Evolutionary conservation across 2,329 filamentous ascomycete species (phyloP).

Genomic region (Fusarium musae): DNA sequence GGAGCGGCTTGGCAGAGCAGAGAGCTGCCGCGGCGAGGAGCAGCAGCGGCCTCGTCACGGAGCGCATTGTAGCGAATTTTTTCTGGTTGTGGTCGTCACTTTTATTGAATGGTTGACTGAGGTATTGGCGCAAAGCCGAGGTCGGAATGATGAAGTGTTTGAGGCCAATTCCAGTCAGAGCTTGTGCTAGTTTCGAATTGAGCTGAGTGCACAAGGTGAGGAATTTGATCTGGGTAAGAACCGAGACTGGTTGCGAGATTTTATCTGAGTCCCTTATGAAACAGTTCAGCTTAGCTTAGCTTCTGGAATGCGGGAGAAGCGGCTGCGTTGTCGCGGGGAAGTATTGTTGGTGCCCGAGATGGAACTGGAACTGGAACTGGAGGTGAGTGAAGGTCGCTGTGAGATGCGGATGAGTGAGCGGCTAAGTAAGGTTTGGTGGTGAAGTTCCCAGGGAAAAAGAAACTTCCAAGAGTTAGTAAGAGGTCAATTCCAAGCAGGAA

Average conservation of each 20-base stretch:
- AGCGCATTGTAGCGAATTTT: constrained; percentile 37
- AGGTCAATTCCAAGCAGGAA: constrained; percentile 13
- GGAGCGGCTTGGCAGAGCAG: constrained; percentile 59
- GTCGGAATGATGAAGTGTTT: constrained; percentile 13
- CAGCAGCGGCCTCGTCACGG: constrained; percentile 48
- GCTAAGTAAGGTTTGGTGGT: constrained; percentile 8
- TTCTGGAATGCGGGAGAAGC: constrained; percentile 28
- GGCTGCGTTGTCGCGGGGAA: constrained; percentile 19
- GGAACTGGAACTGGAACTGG: background rate
- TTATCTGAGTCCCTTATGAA: constrained; percentile 25
- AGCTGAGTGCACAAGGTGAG: constrained; percentile 3
- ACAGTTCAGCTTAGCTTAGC: constrained; percentile 7
- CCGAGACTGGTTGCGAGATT: constrained; percentile 22
- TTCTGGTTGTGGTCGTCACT: constrained; percentile 1
- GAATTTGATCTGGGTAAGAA: background rate
- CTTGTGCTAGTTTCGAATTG: constrained; percentile 17
- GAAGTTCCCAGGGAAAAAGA: background rate
- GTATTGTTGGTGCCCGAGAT: constrained; percentile 33
- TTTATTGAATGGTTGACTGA: background rate
- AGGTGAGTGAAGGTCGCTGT: constrained; percentile 21
- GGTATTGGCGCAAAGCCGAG: constrained; percentile 9
- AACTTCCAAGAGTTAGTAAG: background rate
- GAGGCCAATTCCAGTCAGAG: constrained; percentile 26
- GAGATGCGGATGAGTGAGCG: constrained; percentile 19
- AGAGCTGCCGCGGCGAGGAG: constrained; percentile 52